Evolutionary conservation across 129 eudicot genomes (phyloP).

Genomic region (Kitagawia praeruptora): DNA sequence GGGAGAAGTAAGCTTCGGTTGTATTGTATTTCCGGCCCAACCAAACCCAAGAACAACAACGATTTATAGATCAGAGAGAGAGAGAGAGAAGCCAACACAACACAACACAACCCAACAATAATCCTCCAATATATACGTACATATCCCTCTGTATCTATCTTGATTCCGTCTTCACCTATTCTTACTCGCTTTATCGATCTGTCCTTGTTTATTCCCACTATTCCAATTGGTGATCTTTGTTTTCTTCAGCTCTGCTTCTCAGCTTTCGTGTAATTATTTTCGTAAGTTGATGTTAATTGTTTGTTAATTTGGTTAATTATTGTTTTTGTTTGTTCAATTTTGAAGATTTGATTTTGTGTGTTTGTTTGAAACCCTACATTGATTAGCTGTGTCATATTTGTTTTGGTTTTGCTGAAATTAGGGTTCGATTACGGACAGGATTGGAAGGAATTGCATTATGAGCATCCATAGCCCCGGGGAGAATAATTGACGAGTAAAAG

Average conservation of each 20-base stretch:
- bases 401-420: conserved; percentile 14
- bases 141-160: neutral
- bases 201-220: neutral
- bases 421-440: conserved; percentile 25
- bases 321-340: neutral
- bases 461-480: conserved; percentile 87
- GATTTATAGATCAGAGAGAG: conserved; percentile 3
- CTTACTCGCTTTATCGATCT: conserved; percentile 31
- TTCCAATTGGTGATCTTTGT: neutral
- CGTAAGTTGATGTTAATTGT: neutral
- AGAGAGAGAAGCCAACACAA: neutral
- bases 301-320: neutral
- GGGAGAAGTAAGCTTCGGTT: neutral
- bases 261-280: neutral
- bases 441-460: conserved; percentile 46
- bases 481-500: conserved; percentile 41
- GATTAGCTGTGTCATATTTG: neutral
- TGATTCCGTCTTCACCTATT: conserved; percentile 37
- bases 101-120: neutral
- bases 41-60: neutral
- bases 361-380: conserved; percentile 19
- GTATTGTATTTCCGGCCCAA: neutral
- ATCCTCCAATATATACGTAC: neutral
- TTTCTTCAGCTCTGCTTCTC: conserved; percentile 1
- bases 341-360: neutral